Evolutionary conservation across 805 yeast genomes (phyloP), one percentile per base, ranked within the genome.

Genomic region (Ogataea corticis): DNA sequence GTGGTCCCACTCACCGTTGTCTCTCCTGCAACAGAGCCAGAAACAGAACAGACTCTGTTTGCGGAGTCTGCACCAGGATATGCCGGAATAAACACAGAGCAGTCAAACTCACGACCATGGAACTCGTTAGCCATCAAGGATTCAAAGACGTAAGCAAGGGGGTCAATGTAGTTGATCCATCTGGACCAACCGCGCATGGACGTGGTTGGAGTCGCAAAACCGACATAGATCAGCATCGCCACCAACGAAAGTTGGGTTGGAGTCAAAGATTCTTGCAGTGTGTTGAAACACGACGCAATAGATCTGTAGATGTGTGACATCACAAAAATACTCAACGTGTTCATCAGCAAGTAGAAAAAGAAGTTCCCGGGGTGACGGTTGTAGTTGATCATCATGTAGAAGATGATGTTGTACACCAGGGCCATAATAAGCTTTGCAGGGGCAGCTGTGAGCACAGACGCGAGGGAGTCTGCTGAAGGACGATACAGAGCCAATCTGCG

Each of bases 111-210:
- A 14, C 38, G 23, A 6, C 38, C 75, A 49, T 70, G 72, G 57
- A 81, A 80, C 62, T 82, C 85, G 45, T 74, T 77, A 12, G 75
- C 66, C 68, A 82, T 70, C 57, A 82, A 66, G 13, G 79, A 62
- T 58, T 80, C 87, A 52, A 69, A 76, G 13, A 68, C 70, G 48
- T 75, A 76, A 7, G 70, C 59, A 36, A 76, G 51, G 7, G 81
- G 80, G 55, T 76, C 72, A 38, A 72, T 44, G 55, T 71, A 76
- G 44, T 75, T 69, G 52, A 72, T 67, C 80, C 81, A 76, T 61
- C 79, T 74, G 45, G 77, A 75, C 85, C 85, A 80, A 48, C 80
- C 82, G 56, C 76, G 77, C 78, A 75, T 73, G 33, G 70, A 66
- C 4, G 73, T 71, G 29, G 73, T 63, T 38, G 85, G 86, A 52